phyloP scores from a whole-genome alignment of 495 filamentous ascomycete genomes.

The Bacidia rubella region DNA sequence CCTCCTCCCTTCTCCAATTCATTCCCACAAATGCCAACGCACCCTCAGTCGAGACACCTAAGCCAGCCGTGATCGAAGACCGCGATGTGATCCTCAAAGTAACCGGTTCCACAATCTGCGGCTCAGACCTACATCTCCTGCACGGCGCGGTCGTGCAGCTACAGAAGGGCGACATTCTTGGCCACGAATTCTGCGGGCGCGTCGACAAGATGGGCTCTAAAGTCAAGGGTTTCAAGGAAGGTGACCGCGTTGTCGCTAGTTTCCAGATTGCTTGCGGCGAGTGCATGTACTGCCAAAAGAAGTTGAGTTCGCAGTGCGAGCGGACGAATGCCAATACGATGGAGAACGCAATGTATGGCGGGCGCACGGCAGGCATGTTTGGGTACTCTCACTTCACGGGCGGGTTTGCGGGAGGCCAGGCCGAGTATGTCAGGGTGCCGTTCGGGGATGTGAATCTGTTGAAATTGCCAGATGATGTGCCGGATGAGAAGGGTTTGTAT shows the following conservation, averaged over 20 bases:
- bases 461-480: conserved; percentile 63
- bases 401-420: conserved; percentile 80
- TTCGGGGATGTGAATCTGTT: conserved; percentile 74
- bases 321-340: conserved; percentile 60
- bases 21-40: not conserved
- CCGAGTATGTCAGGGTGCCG: conserved; percentile 77
- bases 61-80: conserved; percentile 57
- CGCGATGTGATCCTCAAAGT: conserved; percentile 73
- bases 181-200: conserved; percentile 79
- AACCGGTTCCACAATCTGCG: conserved; percentile 78
- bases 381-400: conserved; percentile 58
- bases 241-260: conserved; percentile 68
- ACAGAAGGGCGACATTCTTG: conserved; percentile 73
- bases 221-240: conserved; percentile 45
- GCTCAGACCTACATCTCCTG: conserved; percentile 70
- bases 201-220: conserved; percentile 56
- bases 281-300: conserved; percentile 67
- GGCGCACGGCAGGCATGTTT: conserved; percentile 49
- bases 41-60: conserved; percentile 41
- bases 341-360: conserved; percentile 59
- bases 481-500: conserved; percentile 77
- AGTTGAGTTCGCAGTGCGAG: conserved; percentile 65
- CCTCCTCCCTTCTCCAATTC: not conserved
- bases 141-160: conserved; percentile 61
- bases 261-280: conserved; percentile 67